Evolutionary conservation across 306 rosid genomes (phyloP).

Genomic region (Sindora glabra): DNA sequence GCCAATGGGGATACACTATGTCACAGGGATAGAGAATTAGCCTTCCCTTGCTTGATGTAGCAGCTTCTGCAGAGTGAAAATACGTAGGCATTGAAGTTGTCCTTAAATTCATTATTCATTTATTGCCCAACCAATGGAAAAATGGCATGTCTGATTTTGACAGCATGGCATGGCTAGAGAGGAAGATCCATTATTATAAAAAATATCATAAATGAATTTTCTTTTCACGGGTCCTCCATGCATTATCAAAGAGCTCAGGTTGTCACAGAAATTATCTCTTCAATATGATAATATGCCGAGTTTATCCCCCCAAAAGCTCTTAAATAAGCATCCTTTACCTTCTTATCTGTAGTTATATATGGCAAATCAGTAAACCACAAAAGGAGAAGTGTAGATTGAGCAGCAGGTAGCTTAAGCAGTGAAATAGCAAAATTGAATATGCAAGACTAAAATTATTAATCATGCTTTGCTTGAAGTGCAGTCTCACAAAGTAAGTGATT

Average conservation of each 20-base stretch:
- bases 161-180: slow-evolving; percentile 27
- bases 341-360: background rate
- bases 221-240: slow-evolving; percentile 45
- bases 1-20: background rate
- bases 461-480: slow-evolving; percentile 1
- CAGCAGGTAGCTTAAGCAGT: background rate
- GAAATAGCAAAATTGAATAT: background rate
- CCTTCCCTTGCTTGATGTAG: slow-evolving; percentile 17
- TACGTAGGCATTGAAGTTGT: slow-evolving; percentile 7
- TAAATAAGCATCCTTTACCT: background rate
- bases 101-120: slow-evolving; percentile 11
- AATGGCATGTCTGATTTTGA: slow-evolving; percentile 16
- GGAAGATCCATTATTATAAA: background rate
- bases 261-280: slow-evolving; percentile 20
- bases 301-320: no score
- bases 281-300: slow-evolving; percentile 14
- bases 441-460: background rate
- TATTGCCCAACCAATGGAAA: slow-evolving; percentile 17
- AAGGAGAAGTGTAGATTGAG: background rate
- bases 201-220: slow-evolving; percentile 21
- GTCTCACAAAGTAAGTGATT: background rate
- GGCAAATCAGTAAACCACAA: background rate
- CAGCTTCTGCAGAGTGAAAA: slow-evolving; percentile 1
- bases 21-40: background rate
- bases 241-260: slow-evolving; percentile 17